phyloP scores from a whole-genome alignment of 1,284 basidiomycete species.

The Fomitopsis schrenkii region DNA sequence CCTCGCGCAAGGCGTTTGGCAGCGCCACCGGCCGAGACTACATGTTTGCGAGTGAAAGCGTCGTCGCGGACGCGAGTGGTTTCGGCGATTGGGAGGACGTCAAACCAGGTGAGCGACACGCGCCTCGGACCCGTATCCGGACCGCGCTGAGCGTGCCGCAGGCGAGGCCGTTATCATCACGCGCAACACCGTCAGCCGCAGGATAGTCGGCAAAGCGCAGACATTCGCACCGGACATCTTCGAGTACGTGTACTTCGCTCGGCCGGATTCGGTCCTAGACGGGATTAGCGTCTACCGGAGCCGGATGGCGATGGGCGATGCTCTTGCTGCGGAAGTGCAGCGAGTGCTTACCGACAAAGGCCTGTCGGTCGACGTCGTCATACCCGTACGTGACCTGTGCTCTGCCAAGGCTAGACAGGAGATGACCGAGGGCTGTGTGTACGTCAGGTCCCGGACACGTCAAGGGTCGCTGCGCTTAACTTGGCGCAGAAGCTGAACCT shows the following conservation, averaged over 20 bases:
- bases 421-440: constrained; percentile 3
- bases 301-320: constrained; percentile 99
- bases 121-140: neutral
- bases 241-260: constrained; percentile 98
- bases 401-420: neutral
- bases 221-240: constrained; percentile 98
- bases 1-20: constrained; percentile 47
- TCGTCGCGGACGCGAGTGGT: constrained; percentile 91
- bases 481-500: constrained; percentile 87
- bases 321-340: constrained; percentile 85
- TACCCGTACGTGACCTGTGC: constrained; percentile 66
- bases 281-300: constrained; percentile 97
- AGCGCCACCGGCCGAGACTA: constrained; percentile 70
- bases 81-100: constrained; percentile 95
- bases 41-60: constrained; percentile 92
- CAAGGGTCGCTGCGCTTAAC: constrained; percentile 93
- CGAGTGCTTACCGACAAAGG: constrained; percentile 69
- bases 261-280: constrained; percentile 97
- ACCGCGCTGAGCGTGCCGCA: constrained; percentile 23
- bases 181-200: constrained; percentile 66
- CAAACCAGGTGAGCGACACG: constrained; percentile 62
- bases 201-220: constrained; percentile 66
- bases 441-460: constrained; percentile 87
- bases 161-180: constrained; percentile 97
- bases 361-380: constrained; percentile 88